Percentiles rank a stretch among this genome's conserved stretches.
Evolutionary conservation across 2,329 filamentous ascomycete species (phyloP).

Genomic region (Trichoderma pleuroti): DNA sequence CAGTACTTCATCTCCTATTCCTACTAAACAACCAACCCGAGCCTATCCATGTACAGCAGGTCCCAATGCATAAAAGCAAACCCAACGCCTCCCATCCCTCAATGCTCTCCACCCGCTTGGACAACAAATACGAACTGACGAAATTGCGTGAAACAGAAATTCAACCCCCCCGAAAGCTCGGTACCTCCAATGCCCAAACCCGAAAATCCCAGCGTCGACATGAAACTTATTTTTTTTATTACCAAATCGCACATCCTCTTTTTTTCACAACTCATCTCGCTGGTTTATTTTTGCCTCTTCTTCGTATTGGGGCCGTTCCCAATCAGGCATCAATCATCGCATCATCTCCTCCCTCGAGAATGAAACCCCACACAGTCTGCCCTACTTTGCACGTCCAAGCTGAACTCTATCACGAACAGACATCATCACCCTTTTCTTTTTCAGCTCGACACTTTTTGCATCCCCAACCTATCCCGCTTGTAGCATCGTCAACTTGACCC

Average conservation of each 20-base stretch:
- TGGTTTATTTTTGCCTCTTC: background rate
- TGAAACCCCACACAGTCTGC: background rate
- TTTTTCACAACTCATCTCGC: background rate
- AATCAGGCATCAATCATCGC: background rate
- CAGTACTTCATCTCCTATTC: background rate
- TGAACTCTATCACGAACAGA: background rate
- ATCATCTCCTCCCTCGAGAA: background rate
- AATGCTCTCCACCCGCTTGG: background rate
- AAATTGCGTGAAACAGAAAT: background rate
- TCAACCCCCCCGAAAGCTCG: background rate
- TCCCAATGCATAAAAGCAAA: background rate
- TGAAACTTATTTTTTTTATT: background rate
- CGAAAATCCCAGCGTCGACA: background rate
- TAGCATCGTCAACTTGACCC: background rate
- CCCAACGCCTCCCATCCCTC: background rate
- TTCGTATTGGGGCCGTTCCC: background rate
- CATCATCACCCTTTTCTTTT: background rate
- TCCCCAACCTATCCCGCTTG: background rate
- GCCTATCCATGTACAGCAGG: background rate
- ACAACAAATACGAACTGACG: background rate
- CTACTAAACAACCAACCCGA: background rate
- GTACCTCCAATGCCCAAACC: background rate
- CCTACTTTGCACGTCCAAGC: background rate
- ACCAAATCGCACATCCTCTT: background rate
- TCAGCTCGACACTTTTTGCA: background rate